A percentile compares a stretch with the other conserved stretches of the same genome.
Evolutionary conservation across 164 flowering plant species (phyloP).

Genomic region (Vitis rotundifolia): DNA sequence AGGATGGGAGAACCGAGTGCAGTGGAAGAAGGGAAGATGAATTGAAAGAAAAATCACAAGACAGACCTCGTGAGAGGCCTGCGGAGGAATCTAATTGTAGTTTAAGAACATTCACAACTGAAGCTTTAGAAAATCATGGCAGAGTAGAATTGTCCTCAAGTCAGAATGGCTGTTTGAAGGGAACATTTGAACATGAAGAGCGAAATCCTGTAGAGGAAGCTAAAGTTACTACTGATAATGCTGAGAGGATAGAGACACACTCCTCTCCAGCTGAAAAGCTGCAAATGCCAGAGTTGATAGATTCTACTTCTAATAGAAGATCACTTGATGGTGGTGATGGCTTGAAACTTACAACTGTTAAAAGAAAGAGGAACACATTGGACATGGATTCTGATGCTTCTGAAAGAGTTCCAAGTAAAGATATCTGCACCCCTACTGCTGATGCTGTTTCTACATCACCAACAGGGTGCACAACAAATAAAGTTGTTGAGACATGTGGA

Average conservation of each 20-base stretch:
- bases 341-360: constrained; percentile 7
- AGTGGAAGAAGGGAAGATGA: constrained; percentile 14
- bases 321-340: constrained; percentile 6
- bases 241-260: constrained; percentile 10
- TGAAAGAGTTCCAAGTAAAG: constrained; percentile 16
- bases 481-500: constrained; percentile 16
- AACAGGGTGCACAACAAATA: constrained; percentile 11
- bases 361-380: constrained; percentile 19
- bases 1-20: constrained; percentile 16
- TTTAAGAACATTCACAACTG: constrained; percentile 6
- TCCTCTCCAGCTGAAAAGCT: constrained; percentile 15
- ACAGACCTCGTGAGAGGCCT: constrained; percentile 12
- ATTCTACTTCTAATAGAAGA: constrained; percentile 18
- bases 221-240: constrained; percentile 12
- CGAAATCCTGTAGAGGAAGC: background rate
- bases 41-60: constrained; percentile 6
- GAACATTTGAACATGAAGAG: constrained; percentile 9
- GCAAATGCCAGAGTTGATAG: constrained; percentile 7
- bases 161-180: constrained; percentile 5
- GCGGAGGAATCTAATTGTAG: constrained; percentile 21
- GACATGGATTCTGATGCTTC: constrained; percentile 29
- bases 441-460: constrained; percentile 15
- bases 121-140: constrained; percentile 2
- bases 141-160: constrained; percentile 14
- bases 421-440: constrained; percentile 17